Evolutionary conservation across 2,329 filamentous ascomycete genomes (phyloP).

Genomic region (Bipolaris bicolor): DNA sequence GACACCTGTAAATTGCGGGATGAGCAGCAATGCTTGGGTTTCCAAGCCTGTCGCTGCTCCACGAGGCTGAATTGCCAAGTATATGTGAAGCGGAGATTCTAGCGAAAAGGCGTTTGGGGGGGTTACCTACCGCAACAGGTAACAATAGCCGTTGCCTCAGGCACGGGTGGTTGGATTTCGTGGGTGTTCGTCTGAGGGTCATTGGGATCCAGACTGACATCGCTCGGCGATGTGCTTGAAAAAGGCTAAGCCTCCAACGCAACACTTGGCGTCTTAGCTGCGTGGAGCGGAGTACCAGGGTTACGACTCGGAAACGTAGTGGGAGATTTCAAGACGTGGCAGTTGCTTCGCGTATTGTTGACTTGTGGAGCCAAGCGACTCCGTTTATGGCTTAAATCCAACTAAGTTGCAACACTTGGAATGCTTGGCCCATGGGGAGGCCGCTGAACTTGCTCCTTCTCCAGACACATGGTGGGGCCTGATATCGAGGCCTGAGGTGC

Average conservation of each 20-base stretch:
- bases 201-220: conserved; percentile 16
- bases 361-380: conserved; percentile 20
- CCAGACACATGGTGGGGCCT: conserved; percentile 14
- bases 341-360: conserved; percentile 27
- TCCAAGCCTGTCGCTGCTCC: conserved; percentile 23
- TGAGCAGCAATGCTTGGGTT: conserved; percentile 20
- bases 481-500: conserved; percentile 13
- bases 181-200: conserved; percentile 29
- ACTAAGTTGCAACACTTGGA: conserved; percentile 40
- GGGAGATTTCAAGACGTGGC: conserved; percentile 26
- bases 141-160: conserved; percentile 21
- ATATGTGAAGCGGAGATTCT: conserved; percentile 6
- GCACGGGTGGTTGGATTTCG: conserved; percentile 23
- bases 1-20: conserved; percentile 14
- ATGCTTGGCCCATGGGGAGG: conserved; percentile 26
- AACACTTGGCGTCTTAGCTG: conserved; percentile 36
- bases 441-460: conserved; percentile 6
- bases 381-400: conserved; percentile 25
- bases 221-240: conserved; percentile 38
- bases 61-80: conserved; percentile 18
- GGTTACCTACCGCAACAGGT: conserved; percentile 21
- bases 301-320: conserved; percentile 16
- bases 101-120: conserved; percentile 10
- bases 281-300: conserved; percentile 19
- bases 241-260: conserved; percentile 37